Evolutionary conservation across 352 stramenopile species (phyloP).

Genomic region (Globisporangium paroecandrum): DNA sequence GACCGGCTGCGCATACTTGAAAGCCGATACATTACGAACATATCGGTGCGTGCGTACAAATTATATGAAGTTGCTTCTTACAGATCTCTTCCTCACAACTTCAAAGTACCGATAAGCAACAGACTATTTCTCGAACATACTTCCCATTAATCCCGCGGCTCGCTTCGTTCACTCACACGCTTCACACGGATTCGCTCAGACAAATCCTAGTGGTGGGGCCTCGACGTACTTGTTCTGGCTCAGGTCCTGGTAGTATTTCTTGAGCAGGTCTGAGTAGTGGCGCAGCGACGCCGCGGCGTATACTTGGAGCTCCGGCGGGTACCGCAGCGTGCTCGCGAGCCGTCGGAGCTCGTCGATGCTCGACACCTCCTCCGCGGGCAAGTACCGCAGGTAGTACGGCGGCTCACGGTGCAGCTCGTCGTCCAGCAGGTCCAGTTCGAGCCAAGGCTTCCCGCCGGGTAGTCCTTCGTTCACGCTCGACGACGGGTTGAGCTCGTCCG

Average conservation of each 20-base stretch:
- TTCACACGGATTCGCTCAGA: constrained; percentile 13
- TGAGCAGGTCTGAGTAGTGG: constrained; percentile 60
- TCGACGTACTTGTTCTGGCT: constrained; percentile 40
- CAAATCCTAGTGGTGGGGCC: constrained; percentile 51
- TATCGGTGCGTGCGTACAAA: too few relatives aligned
- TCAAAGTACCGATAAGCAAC: too few relatives aligned
- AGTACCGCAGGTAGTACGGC: constrained; percentile 71
- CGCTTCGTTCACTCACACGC: not conserved
- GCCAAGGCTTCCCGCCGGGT: constrained; percentile 44
- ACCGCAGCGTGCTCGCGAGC: constrained; percentile 52
- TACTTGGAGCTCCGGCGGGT: constrained; percentile 49
- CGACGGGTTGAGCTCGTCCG: constrained; percentile 28
- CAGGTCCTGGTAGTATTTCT: constrained; percentile 63
- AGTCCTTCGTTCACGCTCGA: constrained; percentile 57
- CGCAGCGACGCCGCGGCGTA: constrained; percentile 60
- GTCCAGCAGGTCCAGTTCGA: constrained; percentile 56
- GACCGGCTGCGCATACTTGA: not conserved
- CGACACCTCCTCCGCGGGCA: constrained; percentile 60
- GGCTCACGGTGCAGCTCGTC: constrained; percentile 56
- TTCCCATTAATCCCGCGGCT: not conserved
- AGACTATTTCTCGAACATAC: too few relatives aligned
- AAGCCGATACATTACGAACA: not conserved
- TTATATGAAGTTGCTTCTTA: too few relatives aligned
- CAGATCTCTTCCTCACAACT: too few relatives aligned
- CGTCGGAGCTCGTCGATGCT: constrained; percentile 56